Evolutionary conservation across 2,329 filamentous ascomycete genomes (phyloP), one percentile per base, ranked within the genome.

Genomic region (Ceratocystis cubensis): DNA sequence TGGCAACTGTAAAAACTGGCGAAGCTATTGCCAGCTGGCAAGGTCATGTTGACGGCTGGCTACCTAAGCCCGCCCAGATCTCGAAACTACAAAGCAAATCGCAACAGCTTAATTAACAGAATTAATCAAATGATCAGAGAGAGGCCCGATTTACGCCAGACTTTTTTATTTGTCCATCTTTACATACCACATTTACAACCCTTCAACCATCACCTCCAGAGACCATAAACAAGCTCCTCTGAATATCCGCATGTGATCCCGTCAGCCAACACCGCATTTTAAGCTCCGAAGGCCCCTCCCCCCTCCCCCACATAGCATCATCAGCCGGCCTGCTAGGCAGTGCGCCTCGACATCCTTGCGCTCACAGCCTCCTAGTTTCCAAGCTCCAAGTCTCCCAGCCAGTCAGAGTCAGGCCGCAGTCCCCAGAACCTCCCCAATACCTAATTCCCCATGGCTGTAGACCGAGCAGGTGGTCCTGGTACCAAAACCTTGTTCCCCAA

Each of bases 401-500:
- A 15, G 25, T 3, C 45, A 37, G 10, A 22, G 22, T 22, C 5
- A 28, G 28, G 17, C 41, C 41, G 28, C 22, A 7, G 56, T n/a
- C 22, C 10, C 17, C 37, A n/a, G 28, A 57, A 28, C 17, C n/a
- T 25, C 6, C 56, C 6, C 17, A 59, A 7, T 7, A 59, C 5
- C 56, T 20, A n/a, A 17, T 30, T 37, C 25, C 13, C 59, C 61
- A 68, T 61, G 65, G 44, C 53, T 61, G 33, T 46, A 56, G 66
- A 69, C 25, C 68, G 65, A 22, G 75, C 77, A 71, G 74, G 77
- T 70, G 75, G 74, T 71, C 75, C 75, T 69, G 80, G 80, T 68
- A 81, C 84, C 71, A 82, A 86, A 77, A 81, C 85, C 70, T 81
- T 92, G 73, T 93, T 89, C 74, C 87, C 88, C 67, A 85, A 85